Evolutionary conservation across 208 protist species (phyloP).

Genomic region (Zelonia costaricensis): DNA sequence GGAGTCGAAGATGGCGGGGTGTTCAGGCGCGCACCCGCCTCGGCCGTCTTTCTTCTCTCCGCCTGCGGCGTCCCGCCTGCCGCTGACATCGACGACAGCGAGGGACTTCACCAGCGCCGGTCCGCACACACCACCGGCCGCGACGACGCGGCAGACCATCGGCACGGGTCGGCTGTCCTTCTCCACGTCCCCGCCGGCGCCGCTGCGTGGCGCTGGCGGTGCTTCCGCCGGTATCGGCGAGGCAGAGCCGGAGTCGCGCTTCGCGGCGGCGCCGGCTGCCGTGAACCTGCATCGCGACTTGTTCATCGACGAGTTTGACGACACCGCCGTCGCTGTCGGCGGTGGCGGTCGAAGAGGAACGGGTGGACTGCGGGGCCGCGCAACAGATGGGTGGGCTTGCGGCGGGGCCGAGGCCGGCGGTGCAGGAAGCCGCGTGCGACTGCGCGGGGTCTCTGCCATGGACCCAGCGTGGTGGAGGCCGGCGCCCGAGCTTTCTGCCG

Average conservation of each 20-base stretch:
- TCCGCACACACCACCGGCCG: not conserved
- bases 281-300: not conserved
- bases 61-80: too few relatives aligned
- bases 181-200: not conserved
- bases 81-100: too few relatives aligned
- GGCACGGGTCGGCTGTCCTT: slow-evolving; percentile 1
- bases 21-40: too few relatives aligned
- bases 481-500: slow-evolving; percentile 17
- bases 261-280: too few relatives aligned
- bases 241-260: too few relatives aligned
- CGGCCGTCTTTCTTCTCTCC: too few relatives aligned
- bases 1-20: too few relatives aligned
- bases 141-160: not conserved
- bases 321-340: slow-evolving; percentile 8
- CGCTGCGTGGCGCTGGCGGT: not conserved
- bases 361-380: not conserved
- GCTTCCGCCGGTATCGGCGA: too few relatives aligned
- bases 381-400: too few relatives aligned
- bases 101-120: too few relatives aligned
- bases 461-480: slow-evolving; percentile 43
- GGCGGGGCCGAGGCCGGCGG: too few relatives aligned
- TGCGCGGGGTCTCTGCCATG: slow-evolving; percentile 48
- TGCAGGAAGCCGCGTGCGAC: slow-evolving; percentile 39
- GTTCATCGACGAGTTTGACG: slow-evolving; percentile 62
- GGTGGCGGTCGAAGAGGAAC: too few relatives aligned